Evolutionary conservation across 2,329 filamentous ascomycete species (phyloP).

Genomic region (Botrytis fabae): DNA sequence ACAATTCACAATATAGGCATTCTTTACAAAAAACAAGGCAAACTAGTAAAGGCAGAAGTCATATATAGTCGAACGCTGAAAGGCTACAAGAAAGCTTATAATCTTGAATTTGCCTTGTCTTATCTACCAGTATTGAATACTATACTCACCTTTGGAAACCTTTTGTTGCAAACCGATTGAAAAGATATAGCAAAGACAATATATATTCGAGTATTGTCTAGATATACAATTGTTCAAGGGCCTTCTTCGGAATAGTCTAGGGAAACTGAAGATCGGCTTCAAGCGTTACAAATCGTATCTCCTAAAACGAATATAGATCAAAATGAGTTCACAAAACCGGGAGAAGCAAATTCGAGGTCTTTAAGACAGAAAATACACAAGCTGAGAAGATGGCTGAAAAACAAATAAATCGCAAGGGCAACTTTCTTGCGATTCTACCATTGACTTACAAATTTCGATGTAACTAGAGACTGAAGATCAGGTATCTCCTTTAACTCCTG

Average conservation of each 20-base stretch:
- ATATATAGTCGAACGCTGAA: slow-evolving; percentile 24
- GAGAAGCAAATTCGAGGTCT: neutral
- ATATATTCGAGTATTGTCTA: neutral
- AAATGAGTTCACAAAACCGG: no score
- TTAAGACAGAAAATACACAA: neutral
- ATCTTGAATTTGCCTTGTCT: slow-evolving; percentile 31
- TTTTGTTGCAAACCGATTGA: slow-evolving; percentile 31
- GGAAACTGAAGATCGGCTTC: neutral
- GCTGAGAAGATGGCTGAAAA: neutral
- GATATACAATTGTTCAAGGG: neutral
- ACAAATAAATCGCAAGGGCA: neutral
- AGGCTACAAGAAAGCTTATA: slow-evolving; percentile 22
- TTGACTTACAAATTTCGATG: neutral
- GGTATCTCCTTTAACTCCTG: neutral
- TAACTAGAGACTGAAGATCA: neutral
- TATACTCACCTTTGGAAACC: slow-evolving; percentile 35
- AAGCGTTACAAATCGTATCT: neutral
- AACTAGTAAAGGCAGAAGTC: slow-evolving; percentile 26
- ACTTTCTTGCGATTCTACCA: neutral
- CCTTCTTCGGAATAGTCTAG: neutral
- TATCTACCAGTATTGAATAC: slow-evolving; percentile 38
- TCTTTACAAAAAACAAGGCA: slow-evolving; percentile 17
- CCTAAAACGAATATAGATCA: no score
- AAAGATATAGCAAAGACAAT: neutral
- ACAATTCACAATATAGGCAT: slow-evolving; percentile 23